Evolutionary conservation across 1,284 basidiomycete genomes (phyloP).

Genomic region (Ganoderma lingzhi): DNA sequence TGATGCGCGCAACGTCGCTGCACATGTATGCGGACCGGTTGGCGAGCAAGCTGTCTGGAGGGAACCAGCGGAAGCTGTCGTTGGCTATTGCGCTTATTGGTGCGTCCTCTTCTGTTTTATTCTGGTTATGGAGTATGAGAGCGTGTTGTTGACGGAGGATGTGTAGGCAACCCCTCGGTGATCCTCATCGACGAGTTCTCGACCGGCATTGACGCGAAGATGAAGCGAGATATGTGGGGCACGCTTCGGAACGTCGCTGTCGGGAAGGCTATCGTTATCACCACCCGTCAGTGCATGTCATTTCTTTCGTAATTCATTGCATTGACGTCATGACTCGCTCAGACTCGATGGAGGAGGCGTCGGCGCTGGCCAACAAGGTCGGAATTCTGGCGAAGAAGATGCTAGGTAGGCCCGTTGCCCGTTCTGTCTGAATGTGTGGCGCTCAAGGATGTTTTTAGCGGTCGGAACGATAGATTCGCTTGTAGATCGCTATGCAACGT

Average conservation of each 20-base stretch:
- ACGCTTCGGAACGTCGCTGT: conserved; percentile 70
- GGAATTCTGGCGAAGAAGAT: conserved; percentile 76
- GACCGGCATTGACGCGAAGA: conserved; percentile 84
- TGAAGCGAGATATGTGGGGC: conserved; percentile 85
- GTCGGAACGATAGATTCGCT: conserved; percentile 74
- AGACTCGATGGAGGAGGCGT: conserved; percentile 89
- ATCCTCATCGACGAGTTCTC: conserved; percentile 87
- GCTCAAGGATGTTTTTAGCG: conserved; percentile 45
- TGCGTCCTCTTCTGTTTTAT: conserved; percentile 37
- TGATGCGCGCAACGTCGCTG: conserved; percentile 70
- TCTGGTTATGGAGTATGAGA: no score
- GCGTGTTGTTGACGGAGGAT: neutral
- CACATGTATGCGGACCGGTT: conserved; percentile 70
- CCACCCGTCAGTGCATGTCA: conserved; percentile 60
- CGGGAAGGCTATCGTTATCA: conserved; percentile 74
- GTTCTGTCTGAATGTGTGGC: neutral
- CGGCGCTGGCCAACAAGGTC: conserved; percentile 76
- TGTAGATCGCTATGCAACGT: conserved; percentile 71
- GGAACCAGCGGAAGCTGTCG: conserved; percentile 83
- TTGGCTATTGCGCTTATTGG: conserved; percentile 84
- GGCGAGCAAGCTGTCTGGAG: conserved; percentile 79
- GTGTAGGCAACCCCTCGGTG: conserved; percentile 75
- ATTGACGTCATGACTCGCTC: conserved; percentile 12
- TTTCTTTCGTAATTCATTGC: neutral
- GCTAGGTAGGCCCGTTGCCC: conserved; percentile 56